Evolutionary conservation across 805 yeast species (phyloP), one percentile per base, ranked within the genome.

Genomic region (Metschnikowia kofuensis): DNA sequence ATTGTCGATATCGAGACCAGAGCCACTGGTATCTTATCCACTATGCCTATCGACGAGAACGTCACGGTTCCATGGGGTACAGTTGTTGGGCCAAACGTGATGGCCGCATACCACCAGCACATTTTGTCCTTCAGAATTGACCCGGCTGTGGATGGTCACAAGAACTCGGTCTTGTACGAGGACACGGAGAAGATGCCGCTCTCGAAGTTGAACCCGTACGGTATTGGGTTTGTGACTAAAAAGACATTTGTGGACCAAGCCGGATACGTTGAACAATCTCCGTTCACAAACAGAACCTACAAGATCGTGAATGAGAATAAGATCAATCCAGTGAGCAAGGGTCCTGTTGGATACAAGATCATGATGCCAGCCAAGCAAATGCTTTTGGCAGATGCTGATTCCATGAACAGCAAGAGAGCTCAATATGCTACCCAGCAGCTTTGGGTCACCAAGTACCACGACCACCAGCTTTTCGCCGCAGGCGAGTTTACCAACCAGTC

Each of bases 401-500:
- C 89, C 2, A 81, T 68, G 72, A 85, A 86, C 63, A 75, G 73
- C 56, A 82, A 76, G 69, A 82, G 94, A 75, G 92, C 92, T 15
- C 74, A 72, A 50, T 87, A 78, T 61, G 89, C 91, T 37, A 85
- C 91, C 21, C 76, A 87, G 65, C 92, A 85, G 65, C 67, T 87
- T 55, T 87, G 92, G 91, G 90, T 85, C 56, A 84, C 92, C 56
- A 86, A 85, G 66, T 84, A 85, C 70, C 71, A 72, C 53, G 94
- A 87, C 63, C 77, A 84, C 62, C 81, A 85, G 68, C 67, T 85
- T 58, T 87, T 75, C 56, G 89, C 91, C 44, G 91, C 90, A 50
- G 95, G 95, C 66, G 91, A 85, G 64, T 86, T 87, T 75, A 87
- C 95, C 53, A 87, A 87, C 68, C 95, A 87, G 70, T 85, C 91